Base-by-base conservation (phyloP, 805 yeast genomes). In the Limtongia smithiae region DNA sequence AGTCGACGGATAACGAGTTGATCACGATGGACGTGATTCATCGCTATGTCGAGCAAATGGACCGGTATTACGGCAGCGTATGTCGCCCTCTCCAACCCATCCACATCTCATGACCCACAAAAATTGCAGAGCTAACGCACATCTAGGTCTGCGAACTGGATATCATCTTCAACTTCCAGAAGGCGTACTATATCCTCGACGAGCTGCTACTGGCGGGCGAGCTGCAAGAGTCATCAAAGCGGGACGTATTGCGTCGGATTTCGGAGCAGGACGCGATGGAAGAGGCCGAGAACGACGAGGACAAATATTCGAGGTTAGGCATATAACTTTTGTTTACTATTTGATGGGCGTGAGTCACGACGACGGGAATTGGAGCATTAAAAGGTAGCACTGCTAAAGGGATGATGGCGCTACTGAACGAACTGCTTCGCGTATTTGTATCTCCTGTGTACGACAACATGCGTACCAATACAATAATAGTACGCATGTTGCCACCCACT, bases 11-110 rank as follows among this genome's bases (percentile, higher is more conserved):
- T 62, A 93, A 93, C 66, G 98, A 93, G 65, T 73, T 93, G 55
- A 68, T 87, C 46, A 82, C 94, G 1, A 72, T 93, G 48, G 98
- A 93, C 62, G 72, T 85, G 15, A 82, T 93, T 44, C 98, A 93
- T 66, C 75, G 97, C 53, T 93, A 82, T 65, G 98, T 93, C 35
- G 98, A 93, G 67, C 89, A 87, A 57, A 88, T 93, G 96, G 98
- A 93, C 71, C 83, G 85, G 60, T 81, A 89, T 51, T 93, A 87
- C 65, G 97, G 96, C 11, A 91, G 88, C 63, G 98, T 93, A 15
- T n/a, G 43, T 4, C 12, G 18, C 17, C 9, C 24, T 33, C 8
- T 33, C n/a, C 20, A 17, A 9, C n/a, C 20, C 7, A 33, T 33
- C 4, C 24, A 30, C 3, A 14, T 25, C n/a, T 15, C 4, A 31